Evolutionary conservation across 805 yeast species (phyloP).

Genomic region (Myxozyma sirexii): DNA sequence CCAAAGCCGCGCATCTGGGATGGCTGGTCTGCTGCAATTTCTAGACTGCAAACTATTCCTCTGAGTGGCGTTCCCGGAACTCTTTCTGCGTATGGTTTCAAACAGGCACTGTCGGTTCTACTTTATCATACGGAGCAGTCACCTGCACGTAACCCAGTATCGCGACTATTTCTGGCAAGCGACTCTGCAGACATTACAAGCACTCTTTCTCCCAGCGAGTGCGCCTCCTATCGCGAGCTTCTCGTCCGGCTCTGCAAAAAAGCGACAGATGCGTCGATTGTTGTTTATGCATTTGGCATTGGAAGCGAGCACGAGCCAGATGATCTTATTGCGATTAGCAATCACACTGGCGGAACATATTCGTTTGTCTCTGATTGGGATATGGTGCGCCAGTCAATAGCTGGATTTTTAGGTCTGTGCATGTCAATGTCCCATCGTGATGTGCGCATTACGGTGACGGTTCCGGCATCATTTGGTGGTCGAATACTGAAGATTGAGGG

Average conservation of each 20-base stretch:
- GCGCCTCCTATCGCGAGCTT: not conserved
- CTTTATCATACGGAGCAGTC: not conserved
- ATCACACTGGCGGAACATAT: conserved; percentile 34
- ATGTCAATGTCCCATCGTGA: conserved; percentile 26
- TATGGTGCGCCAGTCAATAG: conserved; percentile 20
- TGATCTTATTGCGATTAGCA: conserved; percentile 22
- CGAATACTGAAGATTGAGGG: conserved; percentile 24
- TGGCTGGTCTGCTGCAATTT: conserved; percentile 15
- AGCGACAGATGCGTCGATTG: conserved; percentile 4
- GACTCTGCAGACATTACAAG: conserved; percentile 1
- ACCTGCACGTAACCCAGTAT: conserved; percentile 10
- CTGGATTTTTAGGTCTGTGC: conserved; percentile 30
- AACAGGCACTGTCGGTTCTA: conserved; percentile 18
- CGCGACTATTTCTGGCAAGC: conserved; percentile 9
- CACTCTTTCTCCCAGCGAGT: conserved; percentile 3
- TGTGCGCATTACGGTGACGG: conserved; percentile 18
- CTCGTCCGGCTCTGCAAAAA: not conserved
- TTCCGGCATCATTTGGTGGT: conserved; percentile 22
- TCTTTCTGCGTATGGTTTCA: conserved; percentile 11
- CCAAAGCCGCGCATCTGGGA: conserved; percentile 19
- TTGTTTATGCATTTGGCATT: conserved; percentile 37
- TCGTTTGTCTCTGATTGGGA: conserved; percentile 34
- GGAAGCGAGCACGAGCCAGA: conserved; percentile 33
- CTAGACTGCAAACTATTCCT: conserved; percentile 4
- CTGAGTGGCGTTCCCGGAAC: not conserved